phyloP scores from a whole-genome alignment of 2,329 filamentous ascomycete genomes.

The Pseudopithomyces chartarum region DNA sequence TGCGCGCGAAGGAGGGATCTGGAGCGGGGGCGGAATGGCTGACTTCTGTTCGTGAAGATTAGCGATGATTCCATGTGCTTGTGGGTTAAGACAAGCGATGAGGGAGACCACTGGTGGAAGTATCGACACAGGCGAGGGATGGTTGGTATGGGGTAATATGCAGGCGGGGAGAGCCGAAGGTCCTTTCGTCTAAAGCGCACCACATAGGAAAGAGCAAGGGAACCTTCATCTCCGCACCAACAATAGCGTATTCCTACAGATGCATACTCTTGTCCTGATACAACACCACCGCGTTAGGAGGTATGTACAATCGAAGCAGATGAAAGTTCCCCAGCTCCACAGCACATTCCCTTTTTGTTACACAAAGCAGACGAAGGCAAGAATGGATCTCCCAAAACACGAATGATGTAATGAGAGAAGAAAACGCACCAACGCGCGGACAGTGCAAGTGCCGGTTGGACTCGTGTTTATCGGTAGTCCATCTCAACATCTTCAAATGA shows the following conservation, averaged over 20 bases:
- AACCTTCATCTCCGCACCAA: slow-evolving; percentile 21
- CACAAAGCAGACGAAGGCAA: slow-evolving; percentile 18
- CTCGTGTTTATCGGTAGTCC: slow-evolving; percentile 57
- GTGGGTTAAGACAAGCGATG: neutral
- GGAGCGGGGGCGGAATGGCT: slow-evolving; percentile 68
- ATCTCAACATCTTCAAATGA: slow-evolving; percentile 66
- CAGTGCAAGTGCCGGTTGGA: slow-evolving; percentile 31
- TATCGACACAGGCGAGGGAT: neutral
- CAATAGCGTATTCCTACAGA: slow-evolving; percentile 38
- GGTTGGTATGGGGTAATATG: neutral
- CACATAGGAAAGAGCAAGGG: slow-evolving; percentile 5
- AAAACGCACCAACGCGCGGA: slow-evolving; percentile 47
- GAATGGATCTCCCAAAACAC: slow-evolving; percentile 1
- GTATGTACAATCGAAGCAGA: slow-evolving; percentile 33
- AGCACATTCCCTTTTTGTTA: slow-evolving; percentile 12
- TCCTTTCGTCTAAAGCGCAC: slow-evolving; percentile 1
- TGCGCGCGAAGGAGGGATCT: slow-evolving; percentile 84
- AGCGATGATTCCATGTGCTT: slow-evolving; percentile 11
- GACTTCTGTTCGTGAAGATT: slow-evolving; percentile 6
- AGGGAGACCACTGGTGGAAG: neutral
- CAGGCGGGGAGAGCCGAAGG: neutral
- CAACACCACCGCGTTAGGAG: slow-evolving; percentile 24
- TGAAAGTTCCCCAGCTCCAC: slow-evolving; percentile 8
- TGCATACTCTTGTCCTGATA: slow-evolving; percentile 19
- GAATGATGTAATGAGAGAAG: slow-evolving; percentile 19